Conservation (phyloP, 257 asterid species). For the Lycium ferocissimum region DNA sequence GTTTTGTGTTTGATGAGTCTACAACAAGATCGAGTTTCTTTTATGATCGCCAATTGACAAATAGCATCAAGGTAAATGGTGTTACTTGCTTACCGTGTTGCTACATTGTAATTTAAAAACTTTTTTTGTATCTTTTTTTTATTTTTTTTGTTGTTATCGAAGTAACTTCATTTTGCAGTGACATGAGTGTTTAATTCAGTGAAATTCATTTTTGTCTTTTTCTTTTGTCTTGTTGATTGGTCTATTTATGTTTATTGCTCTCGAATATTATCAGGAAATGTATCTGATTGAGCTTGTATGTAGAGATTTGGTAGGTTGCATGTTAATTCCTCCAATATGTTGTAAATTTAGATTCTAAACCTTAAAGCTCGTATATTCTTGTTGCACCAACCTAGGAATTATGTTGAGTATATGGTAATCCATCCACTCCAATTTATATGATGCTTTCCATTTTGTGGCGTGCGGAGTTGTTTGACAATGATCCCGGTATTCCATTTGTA, state of each 20-base stretch:
- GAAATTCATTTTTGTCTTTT: background rate
- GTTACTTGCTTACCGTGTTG: conserved; percentile 10
- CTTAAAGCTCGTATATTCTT: background rate
- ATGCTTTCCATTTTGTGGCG: background rate
- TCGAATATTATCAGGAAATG: background rate
- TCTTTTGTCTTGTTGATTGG: background rate
- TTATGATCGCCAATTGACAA: conserved; percentile 63
- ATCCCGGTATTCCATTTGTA: background rate
- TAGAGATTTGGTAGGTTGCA: background rate
- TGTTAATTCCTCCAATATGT: background rate
- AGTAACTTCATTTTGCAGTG: background rate
- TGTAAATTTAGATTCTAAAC: background rate
- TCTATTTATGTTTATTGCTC: background rate
- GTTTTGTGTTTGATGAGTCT: conserved; percentile 79
- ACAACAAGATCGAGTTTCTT: conserved; percentile 71
- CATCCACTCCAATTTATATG: background rate
- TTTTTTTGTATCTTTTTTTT: background rate
- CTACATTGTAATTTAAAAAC: background rate
- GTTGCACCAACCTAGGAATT: background rate
- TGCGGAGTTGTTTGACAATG: background rate
- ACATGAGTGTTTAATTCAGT: background rate
- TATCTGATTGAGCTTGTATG: background rate
- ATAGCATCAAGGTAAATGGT: conserved; percentile 70
- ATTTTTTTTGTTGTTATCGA: background rate
- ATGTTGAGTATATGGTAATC: background rate